phyloP scores from a whole-genome alignment of 306 rosid genomes.

The Trifolium pratense region DNA sequence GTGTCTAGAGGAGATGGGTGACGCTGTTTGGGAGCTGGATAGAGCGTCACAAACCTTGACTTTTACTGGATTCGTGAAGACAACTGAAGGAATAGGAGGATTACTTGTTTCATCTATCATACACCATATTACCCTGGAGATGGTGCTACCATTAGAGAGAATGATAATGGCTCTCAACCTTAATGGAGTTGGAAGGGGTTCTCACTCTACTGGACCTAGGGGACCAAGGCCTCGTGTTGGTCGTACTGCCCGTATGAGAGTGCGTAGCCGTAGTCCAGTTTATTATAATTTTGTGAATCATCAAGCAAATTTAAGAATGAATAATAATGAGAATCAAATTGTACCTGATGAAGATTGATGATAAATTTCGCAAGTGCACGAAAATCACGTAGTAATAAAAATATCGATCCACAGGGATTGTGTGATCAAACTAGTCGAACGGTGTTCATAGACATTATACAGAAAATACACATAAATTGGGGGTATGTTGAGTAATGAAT shows the following conservation, averaged over 20 bases:
- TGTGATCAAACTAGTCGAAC: too few relatives aligned
- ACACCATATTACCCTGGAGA: background rate
- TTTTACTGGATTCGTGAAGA: background rate
- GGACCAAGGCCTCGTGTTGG: background rate
- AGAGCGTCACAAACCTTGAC: background rate
- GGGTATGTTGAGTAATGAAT: too few relatives aligned
- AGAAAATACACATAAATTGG: too few relatives aligned
- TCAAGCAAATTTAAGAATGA: too few relatives aligned
- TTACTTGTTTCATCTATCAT: background rate
- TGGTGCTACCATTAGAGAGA: background rate
- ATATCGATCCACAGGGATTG: too few relatives aligned
- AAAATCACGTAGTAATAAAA: too few relatives aligned
- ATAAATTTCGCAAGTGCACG: too few relatives aligned
- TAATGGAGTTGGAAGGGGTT: too few relatives aligned
- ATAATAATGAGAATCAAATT: too few relatives aligned
- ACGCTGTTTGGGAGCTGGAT: background rate
- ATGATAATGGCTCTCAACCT: background rate
- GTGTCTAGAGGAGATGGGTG: background rate
- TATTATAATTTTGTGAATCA: too few relatives aligned
- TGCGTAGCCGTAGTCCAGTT: background rate
- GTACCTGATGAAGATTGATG: too few relatives aligned
- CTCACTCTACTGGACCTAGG: background rate
- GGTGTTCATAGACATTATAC: too few relatives aligned
- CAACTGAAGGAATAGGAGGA: background rate
- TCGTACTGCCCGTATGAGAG: background rate